Conservation (phyloP, 129 eudicot genomes). For the Rutidosis leptorrhynchoides region DNA sequence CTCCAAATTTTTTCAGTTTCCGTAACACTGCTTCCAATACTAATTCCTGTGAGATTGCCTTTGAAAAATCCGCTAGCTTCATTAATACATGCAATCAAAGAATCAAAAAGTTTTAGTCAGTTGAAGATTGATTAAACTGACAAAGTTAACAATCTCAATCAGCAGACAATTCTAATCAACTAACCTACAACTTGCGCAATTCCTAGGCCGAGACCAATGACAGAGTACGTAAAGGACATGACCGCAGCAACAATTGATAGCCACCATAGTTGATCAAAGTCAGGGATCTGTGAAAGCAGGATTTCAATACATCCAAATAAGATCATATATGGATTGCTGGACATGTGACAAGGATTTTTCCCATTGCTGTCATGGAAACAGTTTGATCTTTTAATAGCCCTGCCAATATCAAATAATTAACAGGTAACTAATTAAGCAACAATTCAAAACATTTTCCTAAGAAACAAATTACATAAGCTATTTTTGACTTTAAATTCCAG, state of each 20-base stretch:
- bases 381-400: too few species aligned
- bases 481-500: too few species aligned
- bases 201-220: slow-evolving; percentile 78
- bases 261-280: slow-evolving; percentile 78
- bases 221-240: slow-evolving; percentile 85
- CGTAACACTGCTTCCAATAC: slow-evolving; percentile 51
- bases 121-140: too few species aligned
- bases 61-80: not conserved
- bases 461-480: too few species aligned
- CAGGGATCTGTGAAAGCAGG: slow-evolving; percentile 63
- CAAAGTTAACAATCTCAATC: too few species aligned
- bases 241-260: slow-evolving; percentile 78
- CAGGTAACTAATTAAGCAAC: too few species aligned
- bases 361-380: slow-evolving; percentile 47
- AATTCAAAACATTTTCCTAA: too few species aligned
- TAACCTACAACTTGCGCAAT: slow-evolving; percentile 49
- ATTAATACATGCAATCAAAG: too few species aligned
- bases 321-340: slow-evolving; percentile 55
- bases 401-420: too few species aligned
- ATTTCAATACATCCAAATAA: slow-evolving; percentile 58
- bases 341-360: slow-evolving; percentile 30
- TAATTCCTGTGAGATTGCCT: slow-evolving; percentile 49
- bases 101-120: too few species aligned
- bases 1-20: slow-evolving; percentile 61
- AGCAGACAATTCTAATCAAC: too few species aligned